Evolutionary conservation across 2,329 filamentous ascomycete species (phyloP), one percentile per base, ranked within the genome.

Genomic region (Fusarium oligoseptatum): DNA sequence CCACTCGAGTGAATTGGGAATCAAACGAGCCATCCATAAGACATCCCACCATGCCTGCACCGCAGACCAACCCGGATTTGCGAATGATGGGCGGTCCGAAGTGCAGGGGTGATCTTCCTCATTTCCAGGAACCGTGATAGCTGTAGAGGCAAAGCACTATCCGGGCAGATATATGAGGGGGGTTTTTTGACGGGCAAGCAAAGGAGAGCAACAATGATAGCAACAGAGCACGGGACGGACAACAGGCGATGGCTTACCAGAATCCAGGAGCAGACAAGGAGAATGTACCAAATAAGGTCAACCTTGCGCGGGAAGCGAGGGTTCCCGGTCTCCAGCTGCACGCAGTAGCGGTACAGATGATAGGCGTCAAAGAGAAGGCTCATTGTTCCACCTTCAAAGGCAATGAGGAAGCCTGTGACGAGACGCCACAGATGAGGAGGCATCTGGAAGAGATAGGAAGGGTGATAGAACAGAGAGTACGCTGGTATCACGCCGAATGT

Each of bases 121-220:
- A 87, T 85, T 91, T 93, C 87, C 92, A 94, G 92, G 92, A 94
- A 94, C 92, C 92, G 92, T 87, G 88, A 92, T 92, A 94, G 92
- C 87, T 90, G 92, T 89, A 80, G 83, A 83, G 85, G 88, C 85
- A 83, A 73, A 80, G 81, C 87, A 87, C 92, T 93, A 92, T 90
- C 89, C 92, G 92, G 92, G 92, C 92, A 94, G 92, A 93, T 93
- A 91, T 88, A 87, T 86, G 88, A 89, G 88, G 84, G 66, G 85
- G 82, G n/a, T n/a, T n/a, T 34, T 68, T 73, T 67, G 64, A 62
- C 60, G 64, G 52, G 57, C 27, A 57, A 60, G 56, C 62, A 29
- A 64, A 70, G 70, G 60, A 56, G 61, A 74, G 66, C 73, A 72
- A 66, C 72, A 75, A 66, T 29, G 27, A n/a, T n/a, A n/a, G n/a